These are phyloP conservation scores for Cordyceps pruinosa DNA, from an alignment of 2,329 filamentous ascomycete genomes.

Conservation along the genomic window DNA sequence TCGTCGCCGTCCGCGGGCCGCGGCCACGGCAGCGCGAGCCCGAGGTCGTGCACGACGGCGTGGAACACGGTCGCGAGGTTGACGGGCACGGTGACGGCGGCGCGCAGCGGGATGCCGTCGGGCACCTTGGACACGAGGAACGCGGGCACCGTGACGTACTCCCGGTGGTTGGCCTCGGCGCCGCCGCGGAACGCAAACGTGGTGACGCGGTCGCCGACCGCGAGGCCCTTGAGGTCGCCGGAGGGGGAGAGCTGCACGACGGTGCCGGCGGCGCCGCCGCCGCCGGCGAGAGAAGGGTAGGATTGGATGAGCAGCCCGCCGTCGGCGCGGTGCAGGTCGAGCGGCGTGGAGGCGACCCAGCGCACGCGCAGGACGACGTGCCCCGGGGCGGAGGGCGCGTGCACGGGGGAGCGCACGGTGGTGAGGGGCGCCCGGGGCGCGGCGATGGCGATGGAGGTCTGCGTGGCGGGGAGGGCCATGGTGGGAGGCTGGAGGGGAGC, in stretches of 20 bases:
- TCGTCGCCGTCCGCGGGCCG: conserved; percentile 29
- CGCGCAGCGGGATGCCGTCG: conserved; percentile 30
- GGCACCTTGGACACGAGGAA: conserved; percentile 43
- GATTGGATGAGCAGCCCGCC: conserved; percentile 46
- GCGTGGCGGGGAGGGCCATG: conserved; percentile 51
- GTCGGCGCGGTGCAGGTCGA: conserved; percentile 56
- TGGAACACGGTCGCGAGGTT: conserved; percentile 57
- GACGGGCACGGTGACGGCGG: conserved; percentile 47
- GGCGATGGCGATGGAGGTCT: conserved; percentile 55
- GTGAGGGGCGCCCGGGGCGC: conserved; percentile 43
- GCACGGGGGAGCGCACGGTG: conserved; percentile 41
- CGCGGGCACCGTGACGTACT: conserved; percentile 45
- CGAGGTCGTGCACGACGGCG: conserved; percentile 41
- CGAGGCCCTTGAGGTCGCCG: conserved; percentile 33
- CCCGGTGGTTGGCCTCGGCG: conserved; percentile 47
- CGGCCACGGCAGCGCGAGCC: conserved; percentile 50
- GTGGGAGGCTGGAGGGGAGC: neutral
- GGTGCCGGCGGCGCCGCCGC: conserved; percentile 45
- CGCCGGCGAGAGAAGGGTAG: conserved; percentile 44
- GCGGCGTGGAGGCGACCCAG: conserved; percentile 54
- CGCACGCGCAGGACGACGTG: conserved; percentile 48
- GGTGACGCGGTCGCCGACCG: conserved; percentile 48
- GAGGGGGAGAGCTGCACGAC: conserved; percentile 40
- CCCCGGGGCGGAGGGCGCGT: conserved; percentile 30
- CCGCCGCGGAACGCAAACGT: conserved; percentile 43